Conservation (phyloP, 1,284 basidiomycete species). For the Rhodotorula mucilaginosa region DNA sequence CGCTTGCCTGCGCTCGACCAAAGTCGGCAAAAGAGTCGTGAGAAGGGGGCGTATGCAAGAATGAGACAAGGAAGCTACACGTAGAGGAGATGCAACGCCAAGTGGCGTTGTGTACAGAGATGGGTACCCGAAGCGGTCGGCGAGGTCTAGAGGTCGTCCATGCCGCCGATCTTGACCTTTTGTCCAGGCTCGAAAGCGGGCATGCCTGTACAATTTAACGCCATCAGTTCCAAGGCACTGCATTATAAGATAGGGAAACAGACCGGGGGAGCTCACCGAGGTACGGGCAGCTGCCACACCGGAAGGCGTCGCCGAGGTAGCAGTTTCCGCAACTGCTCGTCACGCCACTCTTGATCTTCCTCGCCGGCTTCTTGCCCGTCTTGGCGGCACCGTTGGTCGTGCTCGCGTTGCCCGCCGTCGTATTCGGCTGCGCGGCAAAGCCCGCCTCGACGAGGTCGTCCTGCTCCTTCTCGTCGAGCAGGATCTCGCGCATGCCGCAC, state of each 20-base stretch:
- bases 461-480: conserved; percentile 65
- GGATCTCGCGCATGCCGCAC: conserved; percentile 87
- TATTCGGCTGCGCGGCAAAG: conserved; percentile 46
- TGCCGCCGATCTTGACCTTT: conserved; percentile 30
- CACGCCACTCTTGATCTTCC: conserved; percentile 52
- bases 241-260: not conserved
- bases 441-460: conserved; percentile 55
- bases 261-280: conserved; percentile 63
- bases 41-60: too few species aligned
- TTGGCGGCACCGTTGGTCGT: conserved; percentile 60
- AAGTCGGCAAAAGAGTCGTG: too few species aligned
- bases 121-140: not conserved
- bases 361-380: conserved; percentile 18
- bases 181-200: conserved; percentile 93
- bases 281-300: conserved; percentile 93
- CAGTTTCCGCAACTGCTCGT: conserved; percentile 98
- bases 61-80: too few species aligned
- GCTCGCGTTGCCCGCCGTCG: conserved; percentile 61
- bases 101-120: not conserved
- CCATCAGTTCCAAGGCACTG: not conserved
- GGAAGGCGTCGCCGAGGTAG: conserved; percentile 95
- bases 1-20: too few species aligned
- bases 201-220: conserved; percentile 59
- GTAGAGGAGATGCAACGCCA: not conserved
- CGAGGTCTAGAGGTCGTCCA: conserved; percentile 21